Evolutionary conservation across 179 eudicot species (phyloP).

Genomic region (Spinacia oleracea): DNA sequence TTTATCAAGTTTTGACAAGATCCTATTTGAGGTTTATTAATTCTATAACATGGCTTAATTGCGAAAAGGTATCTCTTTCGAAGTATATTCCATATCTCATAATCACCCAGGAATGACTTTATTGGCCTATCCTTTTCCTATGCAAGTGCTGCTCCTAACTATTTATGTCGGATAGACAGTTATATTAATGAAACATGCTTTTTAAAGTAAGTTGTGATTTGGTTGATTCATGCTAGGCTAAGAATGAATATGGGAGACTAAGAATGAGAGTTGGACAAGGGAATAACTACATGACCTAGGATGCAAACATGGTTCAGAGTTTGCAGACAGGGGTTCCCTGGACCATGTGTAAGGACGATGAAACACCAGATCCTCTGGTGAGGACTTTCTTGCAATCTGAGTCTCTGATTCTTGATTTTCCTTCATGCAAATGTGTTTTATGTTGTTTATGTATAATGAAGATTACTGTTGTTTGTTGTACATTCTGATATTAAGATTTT

Average conservation of each 20-base stretch:
- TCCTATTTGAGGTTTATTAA: background rate
- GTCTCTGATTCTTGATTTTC: background rate
- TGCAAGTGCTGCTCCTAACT: background rate
- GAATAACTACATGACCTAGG: constrained; percentile 77
- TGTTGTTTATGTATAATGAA: background rate
- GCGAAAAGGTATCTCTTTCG: background rate
- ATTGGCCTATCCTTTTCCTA: background rate
- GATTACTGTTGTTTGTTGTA: background rate
- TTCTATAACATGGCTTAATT: background rate
- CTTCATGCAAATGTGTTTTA: too few relatives aligned
- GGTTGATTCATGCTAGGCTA: constrained; percentile 47
- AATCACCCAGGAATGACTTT: background rate
- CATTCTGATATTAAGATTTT: constrained; percentile 4
- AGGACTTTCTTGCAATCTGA: constrained; percentile 16
- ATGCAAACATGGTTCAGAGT: constrained; percentile 83
- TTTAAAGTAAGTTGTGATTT: background rate
- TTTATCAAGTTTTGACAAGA: background rate
- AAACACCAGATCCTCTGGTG: constrained; percentile 96
- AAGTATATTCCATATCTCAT: background rate
- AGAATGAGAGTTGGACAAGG: constrained; percentile 65
- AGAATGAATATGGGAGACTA: constrained; percentile 85
- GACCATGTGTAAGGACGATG: constrained; percentile 94
- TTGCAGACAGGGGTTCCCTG: constrained; percentile 90
- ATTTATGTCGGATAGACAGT: background rate
- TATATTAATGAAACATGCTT: background rate